phyloP scores from a whole-genome alignment of 805 yeast genomes.

The Jamesozyma gamospora region DNA sequence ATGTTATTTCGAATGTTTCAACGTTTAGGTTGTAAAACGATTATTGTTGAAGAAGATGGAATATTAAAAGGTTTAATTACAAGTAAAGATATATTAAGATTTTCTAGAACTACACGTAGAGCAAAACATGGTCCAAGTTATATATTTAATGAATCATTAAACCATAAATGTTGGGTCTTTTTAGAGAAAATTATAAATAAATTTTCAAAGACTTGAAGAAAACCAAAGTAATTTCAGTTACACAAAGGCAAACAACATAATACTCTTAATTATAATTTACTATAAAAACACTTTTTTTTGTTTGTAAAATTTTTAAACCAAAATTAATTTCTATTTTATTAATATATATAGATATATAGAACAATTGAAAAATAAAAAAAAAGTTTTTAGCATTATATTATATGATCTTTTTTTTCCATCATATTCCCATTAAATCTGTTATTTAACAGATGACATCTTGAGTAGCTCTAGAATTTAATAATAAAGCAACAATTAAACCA shows the following conservation, averaged over 20 bases:
- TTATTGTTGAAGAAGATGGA: constrained; percentile 58
- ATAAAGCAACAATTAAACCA: constrained; percentile 95
- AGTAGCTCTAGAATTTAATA: constrained; percentile 95
- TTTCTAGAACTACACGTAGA: constrained; percentile 33
- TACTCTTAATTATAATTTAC: too few relatives aligned
- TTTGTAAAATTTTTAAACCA: too few relatives aligned
- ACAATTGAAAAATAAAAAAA: too few relatives aligned
- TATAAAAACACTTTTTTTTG: too few relatives aligned
- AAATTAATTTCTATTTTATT: too few relatives aligned
- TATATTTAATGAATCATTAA: constrained; percentile 15
- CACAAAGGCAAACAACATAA: too few relatives aligned
- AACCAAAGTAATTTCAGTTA: too few relatives aligned
- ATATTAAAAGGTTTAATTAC: constrained; percentile 65
- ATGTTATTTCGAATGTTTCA: constrained; percentile 58
- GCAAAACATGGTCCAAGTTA: constrained; percentile 24
- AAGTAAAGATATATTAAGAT: constrained; percentile 70
- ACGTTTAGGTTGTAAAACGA: constrained; percentile 68
- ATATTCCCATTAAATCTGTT: too few relatives aligned
- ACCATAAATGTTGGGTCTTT: constrained; percentile 18
- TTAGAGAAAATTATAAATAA: constrained; percentile 11
- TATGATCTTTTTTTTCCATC: too few relatives aligned
- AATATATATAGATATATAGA: too few relatives aligned
- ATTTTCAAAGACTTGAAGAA: constrained; percentile 1
- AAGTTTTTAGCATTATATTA: too few relatives aligned
- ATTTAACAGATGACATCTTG: constrained; percentile 76